Evolutionary conservation across 2,329 filamentous ascomycete genomes (phyloP).

Genomic region (Colletotrichum endophyticum): DNA sequence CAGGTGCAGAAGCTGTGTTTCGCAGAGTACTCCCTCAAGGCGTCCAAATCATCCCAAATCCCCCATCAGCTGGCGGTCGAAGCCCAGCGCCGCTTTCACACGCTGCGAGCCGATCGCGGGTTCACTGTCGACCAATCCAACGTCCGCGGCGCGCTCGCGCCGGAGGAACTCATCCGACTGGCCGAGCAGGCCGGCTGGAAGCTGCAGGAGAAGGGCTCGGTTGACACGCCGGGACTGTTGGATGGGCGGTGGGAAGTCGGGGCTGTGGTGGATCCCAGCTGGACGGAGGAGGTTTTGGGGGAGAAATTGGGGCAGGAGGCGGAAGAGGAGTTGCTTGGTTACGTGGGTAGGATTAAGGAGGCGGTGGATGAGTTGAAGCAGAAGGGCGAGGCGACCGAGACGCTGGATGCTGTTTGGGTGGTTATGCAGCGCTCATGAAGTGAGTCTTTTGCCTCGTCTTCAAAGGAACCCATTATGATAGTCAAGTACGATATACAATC

Average conservation of each 20-base stretch:
- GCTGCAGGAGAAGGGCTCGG: not conserved
- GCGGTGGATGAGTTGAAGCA: not conserved
- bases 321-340: conserved; percentile 11
- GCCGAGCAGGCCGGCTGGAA: conserved; percentile 7
- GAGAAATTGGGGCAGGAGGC: not conserved
- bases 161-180: not conserved
- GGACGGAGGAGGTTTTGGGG: not conserved
- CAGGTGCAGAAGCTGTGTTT: not conserved
- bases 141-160: conserved; percentile 7
- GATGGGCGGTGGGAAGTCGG: conserved; percentile 17
- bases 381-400: not conserved
- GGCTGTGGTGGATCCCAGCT: not conserved
- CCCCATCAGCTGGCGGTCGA: conserved; percentile 15
- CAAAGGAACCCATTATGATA: not conserved
- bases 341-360: not conserved
- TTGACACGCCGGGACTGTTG: conserved; percentile 12
- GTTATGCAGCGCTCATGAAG: not conserved
- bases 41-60: not conserved
- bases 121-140: not conserved
- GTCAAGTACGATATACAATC: not conserved
- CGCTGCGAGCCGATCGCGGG: not conserved
- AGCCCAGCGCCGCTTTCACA: not conserved
- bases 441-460: not conserved
- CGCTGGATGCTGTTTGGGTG: conserved; percentile 13
- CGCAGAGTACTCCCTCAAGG: conserved; percentile 3